A percentile compares a stretch with the other conserved stretches of the same genome.
phyloP scores from a whole-genome alignment of 2,329 filamentous ascomycete genomes.

The Magnaporthiopsis incrustans region DNA sequence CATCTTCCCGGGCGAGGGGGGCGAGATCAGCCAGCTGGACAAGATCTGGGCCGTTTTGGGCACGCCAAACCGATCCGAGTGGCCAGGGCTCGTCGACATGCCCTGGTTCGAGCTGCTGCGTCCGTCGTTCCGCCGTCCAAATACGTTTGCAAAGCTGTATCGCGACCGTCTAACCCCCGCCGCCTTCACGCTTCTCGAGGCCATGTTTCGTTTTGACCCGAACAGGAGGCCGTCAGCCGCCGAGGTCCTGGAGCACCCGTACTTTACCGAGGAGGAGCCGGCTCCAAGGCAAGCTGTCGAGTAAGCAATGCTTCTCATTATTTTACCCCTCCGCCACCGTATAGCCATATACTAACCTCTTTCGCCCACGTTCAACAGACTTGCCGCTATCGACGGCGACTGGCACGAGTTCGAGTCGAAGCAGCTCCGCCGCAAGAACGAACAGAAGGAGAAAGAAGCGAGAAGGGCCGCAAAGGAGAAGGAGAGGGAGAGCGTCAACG shows the following conservation, averaged over 20 bases:
- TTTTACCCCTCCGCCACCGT: not conserved
- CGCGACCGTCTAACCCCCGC: slow-evolving; percentile 66
- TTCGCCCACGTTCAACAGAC: slow-evolving; percentile 35
- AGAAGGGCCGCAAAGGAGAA: slow-evolving; percentile 34
- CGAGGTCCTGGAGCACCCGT: slow-evolving; percentile 76
- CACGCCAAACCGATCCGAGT: slow-evolving; percentile 75
- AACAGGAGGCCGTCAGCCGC: slow-evolving; percentile 72
- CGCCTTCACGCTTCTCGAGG: slow-evolving; percentile 72
- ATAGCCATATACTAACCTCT: slow-evolving; percentile 1
- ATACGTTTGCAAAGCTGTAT: slow-evolving; percentile 77
- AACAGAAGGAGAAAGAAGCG: slow-evolving; percentile 52
- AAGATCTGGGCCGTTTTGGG: slow-evolving; percentile 93
- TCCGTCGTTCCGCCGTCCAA: slow-evolving; percentile 63
- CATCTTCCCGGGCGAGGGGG: slow-evolving; percentile 91
- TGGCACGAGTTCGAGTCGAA: slow-evolving; percentile 99
- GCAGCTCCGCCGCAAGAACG: slow-evolving; percentile 82
- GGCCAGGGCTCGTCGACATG: slow-evolving; percentile 88
- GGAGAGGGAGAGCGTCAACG: slow-evolving; percentile 22
- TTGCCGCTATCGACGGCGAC: slow-evolving; percentile 77
- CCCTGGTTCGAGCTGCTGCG: slow-evolving; percentile 93
- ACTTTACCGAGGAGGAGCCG: slow-evolving; percentile 81
- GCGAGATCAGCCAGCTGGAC: slow-evolving; percentile 91
- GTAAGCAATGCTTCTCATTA: slow-evolving; percentile 40
- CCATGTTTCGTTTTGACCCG: slow-evolving; percentile 89
- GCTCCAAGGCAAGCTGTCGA: slow-evolving; percentile 69